These are phyloP conservation scores for Termitomyces titanicus DNA, from an alignment of 768 basidiomycete species.

Conservation along the genomic window DNA sequence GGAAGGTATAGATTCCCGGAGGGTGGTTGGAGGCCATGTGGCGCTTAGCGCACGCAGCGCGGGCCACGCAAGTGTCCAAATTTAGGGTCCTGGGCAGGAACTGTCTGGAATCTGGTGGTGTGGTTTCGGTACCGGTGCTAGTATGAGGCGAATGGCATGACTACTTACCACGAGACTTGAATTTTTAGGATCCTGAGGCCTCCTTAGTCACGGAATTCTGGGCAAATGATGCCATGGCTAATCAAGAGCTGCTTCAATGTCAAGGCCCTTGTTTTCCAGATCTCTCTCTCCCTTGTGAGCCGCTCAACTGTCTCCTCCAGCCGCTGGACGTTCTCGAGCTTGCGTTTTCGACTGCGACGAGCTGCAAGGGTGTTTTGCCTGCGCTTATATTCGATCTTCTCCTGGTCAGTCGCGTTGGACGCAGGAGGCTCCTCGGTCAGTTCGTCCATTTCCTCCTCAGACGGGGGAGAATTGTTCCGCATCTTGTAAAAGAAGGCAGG, in stretches of 20 bases:
- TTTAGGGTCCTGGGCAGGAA: conserved; percentile 5
- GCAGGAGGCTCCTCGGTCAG: conserved; percentile 36
- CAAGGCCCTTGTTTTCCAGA: conserved; percentile 56
- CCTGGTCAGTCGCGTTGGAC: conserved; percentile 45
- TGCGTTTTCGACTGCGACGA: conserved; percentile 71
- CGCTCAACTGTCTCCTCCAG: conserved; percentile 56
- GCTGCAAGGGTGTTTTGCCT: conserved; percentile 86
- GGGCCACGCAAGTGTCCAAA: conserved; percentile 10
- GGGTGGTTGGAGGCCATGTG: conserved; percentile 2
- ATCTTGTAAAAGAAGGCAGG: conserved; percentile 68
- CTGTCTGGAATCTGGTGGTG: conserved; percentile 1
- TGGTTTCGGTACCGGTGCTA: conserved; percentile 5
- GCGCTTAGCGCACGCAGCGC: conserved; percentile 7
- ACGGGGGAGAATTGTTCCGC: conserved; percentile 36
- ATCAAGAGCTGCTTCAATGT: conserved; percentile 50
- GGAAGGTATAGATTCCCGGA: neutral
- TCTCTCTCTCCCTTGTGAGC: conserved; percentile 54
- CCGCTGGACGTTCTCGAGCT: conserved; percentile 62
- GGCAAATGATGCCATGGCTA: conserved; percentile 55
- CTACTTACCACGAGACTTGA: conserved; percentile 6
- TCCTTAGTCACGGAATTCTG: conserved; percentile 38
- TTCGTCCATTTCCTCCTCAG: conserved; percentile 53
- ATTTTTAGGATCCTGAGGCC: neutral
- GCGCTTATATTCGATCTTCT: conserved; percentile 76
- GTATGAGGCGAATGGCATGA: neutral